A percentile compares a stretch with the other conserved stretches of the same genome.
Evolutionary conservation across 1,284 basidiomycete genomes (phyloP).

Genomic region (Moniliophthora roreri): DNA sequence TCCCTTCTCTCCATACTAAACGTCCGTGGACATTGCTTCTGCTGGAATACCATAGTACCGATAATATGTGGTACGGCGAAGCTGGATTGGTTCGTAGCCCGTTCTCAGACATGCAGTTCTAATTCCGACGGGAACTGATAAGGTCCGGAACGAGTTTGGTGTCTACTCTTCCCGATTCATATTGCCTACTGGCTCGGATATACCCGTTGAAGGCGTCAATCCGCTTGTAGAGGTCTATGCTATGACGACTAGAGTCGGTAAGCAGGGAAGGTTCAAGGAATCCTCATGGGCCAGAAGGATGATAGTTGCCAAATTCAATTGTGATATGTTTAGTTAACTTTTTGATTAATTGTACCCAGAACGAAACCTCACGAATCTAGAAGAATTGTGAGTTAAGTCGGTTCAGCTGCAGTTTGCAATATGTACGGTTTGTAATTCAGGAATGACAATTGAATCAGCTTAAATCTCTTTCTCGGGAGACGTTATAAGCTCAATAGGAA

Average conservation of each 20-base stretch:
- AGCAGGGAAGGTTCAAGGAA: slow-evolving; percentile 71
- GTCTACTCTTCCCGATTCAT: background rate
- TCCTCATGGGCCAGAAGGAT: slow-evolving; percentile 80
- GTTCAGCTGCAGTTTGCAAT: slow-evolving; percentile 67
- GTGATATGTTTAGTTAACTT: too few species aligned
- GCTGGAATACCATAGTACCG: too few species aligned
- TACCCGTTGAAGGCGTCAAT: slow-evolving; percentile 69
- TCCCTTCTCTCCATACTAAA: too few species aligned
- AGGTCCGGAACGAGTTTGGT: background rate
- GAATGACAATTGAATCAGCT: slow-evolving; percentile 87
- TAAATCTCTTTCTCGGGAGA: slow-evolving; percentile 84
- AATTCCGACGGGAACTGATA: too few species aligned
- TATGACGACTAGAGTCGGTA: slow-evolving; percentile 72
- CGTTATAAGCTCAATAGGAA: slow-evolving; percentile 62
- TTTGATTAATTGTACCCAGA: slow-evolving; percentile 30
- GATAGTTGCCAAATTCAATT: slow-evolving; percentile 35
- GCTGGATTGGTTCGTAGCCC: background rate
- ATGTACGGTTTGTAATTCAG: too few species aligned
- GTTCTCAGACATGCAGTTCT: too few species aligned
- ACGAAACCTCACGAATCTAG: slow-evolving; percentile 32
- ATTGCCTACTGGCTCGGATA: slow-evolving; percentile 5
- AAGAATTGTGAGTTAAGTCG: slow-evolving; percentile 29
- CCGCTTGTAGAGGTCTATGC: slow-evolving; percentile 86
- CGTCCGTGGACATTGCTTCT: background rate
- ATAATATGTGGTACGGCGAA: slow-evolving; percentile 4